Evolutionary conservation across 768 basidiomycete genomes (phyloP), one percentile per base, ranked within the genome.

Genomic region (Mycena indigotica): DNA sequence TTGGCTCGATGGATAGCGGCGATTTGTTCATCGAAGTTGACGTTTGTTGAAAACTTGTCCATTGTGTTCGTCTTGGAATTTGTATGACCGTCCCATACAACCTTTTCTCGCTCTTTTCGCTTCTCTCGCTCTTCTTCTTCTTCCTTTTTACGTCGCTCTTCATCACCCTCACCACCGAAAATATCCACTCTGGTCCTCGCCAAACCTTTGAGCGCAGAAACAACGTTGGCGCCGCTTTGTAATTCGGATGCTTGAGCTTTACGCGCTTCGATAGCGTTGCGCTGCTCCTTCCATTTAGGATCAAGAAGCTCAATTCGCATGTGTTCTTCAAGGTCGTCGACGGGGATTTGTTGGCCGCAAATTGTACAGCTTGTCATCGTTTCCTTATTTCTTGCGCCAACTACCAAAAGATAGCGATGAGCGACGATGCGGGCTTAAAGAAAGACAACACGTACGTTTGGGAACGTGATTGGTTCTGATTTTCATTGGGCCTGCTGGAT

Each of bases 81-180:
- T 2, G 95, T 95, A 72, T 98, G 95, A 66, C 97, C 97, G 73
- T 98, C 97, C 97, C 97, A 99, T 49, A 98, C 92, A 64, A 93
- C 91, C 70, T 91, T 95, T 74, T 98, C 97, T 70, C 87, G 85
- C 71, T 96, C 95, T 70, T 86, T 89, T 62, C 93, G 80, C 67
- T 83, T 84, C 60, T 87, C 84, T 53, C 84, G 80, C 67, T 94
- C 91, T 60, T 89, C 89, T 50, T 93, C 93, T 62, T 97, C 95
- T 65, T 95, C 90, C 46, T 80, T 82, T 73, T 87, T 90, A 60
- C 94, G 83, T 56, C 88, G 82, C 63, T 95, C 95, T 67, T 98
- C 96, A 68, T 96, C 96, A 52, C 84, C 88, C 66, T 94, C 93
- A 1, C 89, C 92, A 71, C 95, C 94, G 73, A 99, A 99, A 63